Base-by-base conservation (phyloP, 345 rosid species). In the Crucihimalaya himalaica region DNA sequence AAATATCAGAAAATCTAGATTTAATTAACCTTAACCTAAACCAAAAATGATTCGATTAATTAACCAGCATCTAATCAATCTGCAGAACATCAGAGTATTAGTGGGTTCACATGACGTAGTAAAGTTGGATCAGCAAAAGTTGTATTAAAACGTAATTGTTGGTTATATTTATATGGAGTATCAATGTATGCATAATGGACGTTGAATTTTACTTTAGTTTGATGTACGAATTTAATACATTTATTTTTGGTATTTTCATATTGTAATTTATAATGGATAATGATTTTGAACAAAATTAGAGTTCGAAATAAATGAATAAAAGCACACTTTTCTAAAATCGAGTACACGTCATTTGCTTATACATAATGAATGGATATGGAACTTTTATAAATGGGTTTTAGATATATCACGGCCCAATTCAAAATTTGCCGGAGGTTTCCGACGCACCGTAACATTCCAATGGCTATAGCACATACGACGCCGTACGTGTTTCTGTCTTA, bases 341-440 rank as follows among this genome's bases (percentile, higher is more conserved):
- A 20, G 35, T 13, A 58, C 18, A 19, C 16, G 18, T 20, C 47
- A 3, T 59, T 11, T 12, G 29, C 31, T 6, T 18, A 13, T 20
- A 14, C 19, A 15, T 40, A 8, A 61, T 21, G 14, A 21, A 35
- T 12, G 2, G 7, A 35, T n/a, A 35, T 12, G 2, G 7, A 35
- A 34, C 55, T 58, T 59, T 37, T n/a, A 42, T 42, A 15, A 28
- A 53, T 54, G 64, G 77, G 76, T 54, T 63, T 54, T 1, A 21
- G 19, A 31, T 31, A 0, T 42, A 29, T 31, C 11, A 31, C 47
- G 77, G 77, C 77, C 77, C 77, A 72, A 21, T 40, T 14, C 8
- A 42, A 42, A 15, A 42, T 5, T 39, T 39, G 43, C 43, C 43
- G n/a, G 43, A 14, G 16, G 31, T 19, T 12, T n/a, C 40, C 23